A percentile compares a stretch with the other conserved stretches of the same genome.
These are phyloP conservation scores for Aureobasidium sp. DNA, from an alignment of 2,329 filamentous ascomycete species.

Conservation along the genomic window DNA sequence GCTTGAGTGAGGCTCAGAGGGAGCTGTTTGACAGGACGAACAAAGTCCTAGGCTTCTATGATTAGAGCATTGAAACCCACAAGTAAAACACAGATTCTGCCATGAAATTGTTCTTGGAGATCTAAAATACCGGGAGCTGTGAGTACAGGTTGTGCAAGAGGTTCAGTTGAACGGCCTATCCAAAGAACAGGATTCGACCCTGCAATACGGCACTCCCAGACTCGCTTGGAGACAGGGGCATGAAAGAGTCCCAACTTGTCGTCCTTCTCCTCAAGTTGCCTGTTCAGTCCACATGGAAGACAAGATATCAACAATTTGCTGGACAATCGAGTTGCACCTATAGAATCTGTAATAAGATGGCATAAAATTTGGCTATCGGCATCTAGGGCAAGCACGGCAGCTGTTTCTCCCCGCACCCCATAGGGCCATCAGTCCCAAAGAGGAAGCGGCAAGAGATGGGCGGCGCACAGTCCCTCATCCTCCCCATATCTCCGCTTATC, in stretches of 20 bases:
- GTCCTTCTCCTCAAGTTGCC: neutral
- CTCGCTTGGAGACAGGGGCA: too few relatives aligned
- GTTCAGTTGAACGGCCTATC: too few relatives aligned
- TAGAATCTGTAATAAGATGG: neutral
- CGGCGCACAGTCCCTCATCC: neutral
- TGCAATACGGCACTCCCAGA: too few relatives aligned
- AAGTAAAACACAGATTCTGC: too few relatives aligned
- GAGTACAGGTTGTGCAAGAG: too few relatives aligned
- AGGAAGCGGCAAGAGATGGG: conserved; percentile 6
- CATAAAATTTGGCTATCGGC: neutral
- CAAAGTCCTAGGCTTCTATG: conserved; percentile 44
- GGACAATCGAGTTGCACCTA: neutral
- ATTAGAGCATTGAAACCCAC: neutral
- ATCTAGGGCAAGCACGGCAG: neutral
- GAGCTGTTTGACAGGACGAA: conserved; percentile 47
- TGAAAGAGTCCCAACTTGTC: neutral
- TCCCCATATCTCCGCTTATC: conserved; percentile 10
- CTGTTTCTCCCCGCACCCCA: neutral
- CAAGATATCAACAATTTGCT: neutral
- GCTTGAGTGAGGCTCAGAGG: conserved; percentile 45
- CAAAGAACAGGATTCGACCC: neutral
- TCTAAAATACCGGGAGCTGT: too few relatives aligned
- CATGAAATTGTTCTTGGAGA: too few relatives aligned
- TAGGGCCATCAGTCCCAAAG: neutral
- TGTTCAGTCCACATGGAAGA: neutral